A percentile compares a stretch with the other conserved stretches of the same genome.
Conservation (phyloP, 2,329 filamentous ascomycete genomes). For the Clarireedia paspali region DNA sequence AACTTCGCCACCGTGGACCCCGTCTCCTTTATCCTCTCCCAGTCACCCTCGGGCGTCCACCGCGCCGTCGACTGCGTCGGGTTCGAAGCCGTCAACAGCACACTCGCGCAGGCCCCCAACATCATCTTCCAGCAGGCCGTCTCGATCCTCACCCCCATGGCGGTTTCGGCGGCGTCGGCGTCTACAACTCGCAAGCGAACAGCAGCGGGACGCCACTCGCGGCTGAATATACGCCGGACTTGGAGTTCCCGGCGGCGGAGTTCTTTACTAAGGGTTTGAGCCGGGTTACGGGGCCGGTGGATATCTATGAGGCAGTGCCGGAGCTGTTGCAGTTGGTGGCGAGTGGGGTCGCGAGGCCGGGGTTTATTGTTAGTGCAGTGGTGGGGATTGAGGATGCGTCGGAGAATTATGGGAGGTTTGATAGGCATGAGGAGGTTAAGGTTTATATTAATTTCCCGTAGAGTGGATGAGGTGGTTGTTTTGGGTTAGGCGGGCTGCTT, state of each 20-base stretch:
- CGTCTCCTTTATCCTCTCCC: conserved; percentile 51
- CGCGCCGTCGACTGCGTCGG: conserved; percentile 58
- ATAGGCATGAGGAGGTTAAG: conserved; percentile 41
- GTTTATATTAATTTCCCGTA: too few relatives aligned
- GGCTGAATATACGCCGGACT: too few relatives aligned
- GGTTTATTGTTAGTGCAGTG: conserved; percentile 59
- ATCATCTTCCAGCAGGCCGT: conserved; percentile 32
- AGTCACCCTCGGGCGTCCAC: conserved; percentile 54
- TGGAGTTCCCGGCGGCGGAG: conserved; percentile 34
- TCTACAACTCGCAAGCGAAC: too few relatives aligned
- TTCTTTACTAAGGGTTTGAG: conserved; percentile 48
- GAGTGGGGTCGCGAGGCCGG: conserved; percentile 52
- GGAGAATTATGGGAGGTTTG: conserved; percentile 57
- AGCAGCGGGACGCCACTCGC: too few relatives aligned
- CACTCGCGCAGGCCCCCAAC: conserved; percentile 51
- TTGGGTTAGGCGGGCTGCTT: too few relatives aligned
- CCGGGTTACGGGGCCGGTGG: conserved; percentile 64
- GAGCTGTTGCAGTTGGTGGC: conserved; percentile 44
- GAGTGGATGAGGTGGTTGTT: too few relatives aligned
- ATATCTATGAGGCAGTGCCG: conserved; percentile 56
- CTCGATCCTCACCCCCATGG: conserved; percentile 24
- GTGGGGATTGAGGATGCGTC: conserved; percentile 54
- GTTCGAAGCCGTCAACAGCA: conserved; percentile 50
- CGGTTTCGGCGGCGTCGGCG: conserved; percentile 20
- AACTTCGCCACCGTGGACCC: conserved; percentile 53